These are phyloP conservation scores for Gastrolobium villosum DNA, from an alignment of 306 rosid species.

Conservation along the genomic window DNA sequence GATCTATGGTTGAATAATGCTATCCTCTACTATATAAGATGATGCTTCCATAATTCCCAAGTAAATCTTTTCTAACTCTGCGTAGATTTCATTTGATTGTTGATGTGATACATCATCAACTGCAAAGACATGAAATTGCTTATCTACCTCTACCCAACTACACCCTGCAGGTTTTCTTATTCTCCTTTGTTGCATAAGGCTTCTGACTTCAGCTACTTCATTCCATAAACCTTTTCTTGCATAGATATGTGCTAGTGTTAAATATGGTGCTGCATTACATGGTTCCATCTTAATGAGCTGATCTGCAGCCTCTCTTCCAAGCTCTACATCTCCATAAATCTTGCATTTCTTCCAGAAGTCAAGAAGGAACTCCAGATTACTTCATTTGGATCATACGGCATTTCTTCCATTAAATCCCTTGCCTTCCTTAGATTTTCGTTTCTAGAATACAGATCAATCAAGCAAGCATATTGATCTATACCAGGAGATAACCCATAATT, in stretches of 20 bases:
- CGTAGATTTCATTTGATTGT: conserved; percentile 48
- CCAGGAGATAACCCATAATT: conserved; percentile 55
- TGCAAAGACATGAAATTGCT: conserved; percentile 55
- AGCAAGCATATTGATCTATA: conserved; percentile 74
- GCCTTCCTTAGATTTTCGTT: conserved; percentile 67
- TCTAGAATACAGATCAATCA: conserved; percentile 77
- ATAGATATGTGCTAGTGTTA: conserved; percentile 66
- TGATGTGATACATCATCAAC: conserved; percentile 52
- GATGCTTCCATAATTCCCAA: conserved; percentile 37
- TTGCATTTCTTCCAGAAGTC: conserved; percentile 66
- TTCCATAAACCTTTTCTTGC: conserved; percentile 71
- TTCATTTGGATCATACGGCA: conserved; percentile 69
- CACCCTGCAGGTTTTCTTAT: conserved; percentile 56
- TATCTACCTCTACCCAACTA: conserved; percentile 64
- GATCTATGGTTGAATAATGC: conserved; percentile 18
- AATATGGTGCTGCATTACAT: conserved; percentile 60
- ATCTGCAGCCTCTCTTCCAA: conserved; percentile 67
- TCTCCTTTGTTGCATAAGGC: conserved; percentile 57
- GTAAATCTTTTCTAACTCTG: conserved; percentile 34
- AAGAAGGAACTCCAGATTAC: conserved; percentile 72
- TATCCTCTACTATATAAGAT: conserved; percentile 4
- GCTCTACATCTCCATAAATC: conserved; percentile 66
- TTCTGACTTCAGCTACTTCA: conserved; percentile 61
- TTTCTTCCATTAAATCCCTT: conserved; percentile 63
- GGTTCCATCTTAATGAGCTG: conserved; percentile 67